Evolutionary conservation across 2,329 filamentous ascomycete genomes (phyloP).

Genomic region (Trichoderma arundinaceum): DNA sequence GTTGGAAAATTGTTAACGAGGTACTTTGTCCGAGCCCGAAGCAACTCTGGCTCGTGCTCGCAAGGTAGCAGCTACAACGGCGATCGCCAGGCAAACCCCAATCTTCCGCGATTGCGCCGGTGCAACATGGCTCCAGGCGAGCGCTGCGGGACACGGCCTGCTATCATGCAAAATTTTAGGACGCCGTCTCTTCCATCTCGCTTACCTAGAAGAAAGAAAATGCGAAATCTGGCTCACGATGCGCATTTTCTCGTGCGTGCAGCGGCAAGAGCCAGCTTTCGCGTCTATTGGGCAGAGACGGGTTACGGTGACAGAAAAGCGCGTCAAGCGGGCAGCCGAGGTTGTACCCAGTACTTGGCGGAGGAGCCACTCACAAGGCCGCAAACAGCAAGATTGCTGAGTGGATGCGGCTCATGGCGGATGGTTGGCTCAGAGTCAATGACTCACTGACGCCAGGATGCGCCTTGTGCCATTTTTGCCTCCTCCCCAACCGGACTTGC

Average conservation of each 20-base stretch:
- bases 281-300: constrained; percentile 6
- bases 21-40: constrained; percentile 41
- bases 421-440: constrained; percentile 39
- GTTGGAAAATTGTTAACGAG: constrained; percentile 47
- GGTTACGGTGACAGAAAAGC: neutral
- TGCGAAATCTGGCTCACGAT: neutral
- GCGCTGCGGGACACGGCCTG: constrained; percentile 4
- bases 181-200: neutral
- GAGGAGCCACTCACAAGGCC: constrained; percentile 42
- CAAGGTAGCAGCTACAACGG: constrained; percentile 40
- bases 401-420: constrained; percentile 36
- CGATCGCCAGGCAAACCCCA: constrained; percentile 42
- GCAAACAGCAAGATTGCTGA: constrained; percentile 42
- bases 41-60: constrained; percentile 36
- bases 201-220: neutral
- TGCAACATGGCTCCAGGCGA: constrained; percentile 1
- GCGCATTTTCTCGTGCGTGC: constrained; percentile 3
- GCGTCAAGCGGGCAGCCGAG: constrained; percentile 23
- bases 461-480: constrained; percentile 31
- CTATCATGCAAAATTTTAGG: neutral
- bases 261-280: neutral
- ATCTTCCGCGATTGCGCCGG: constrained; percentile 36
- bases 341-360: constrained; percentile 37
- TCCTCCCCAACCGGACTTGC: constrained; percentile 22
- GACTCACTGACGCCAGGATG: constrained; percentile 38